Conservation (phyloP, 2,329 filamentous ascomycete genomes). For the Ceratocystis cacaofunesta region DNA sequence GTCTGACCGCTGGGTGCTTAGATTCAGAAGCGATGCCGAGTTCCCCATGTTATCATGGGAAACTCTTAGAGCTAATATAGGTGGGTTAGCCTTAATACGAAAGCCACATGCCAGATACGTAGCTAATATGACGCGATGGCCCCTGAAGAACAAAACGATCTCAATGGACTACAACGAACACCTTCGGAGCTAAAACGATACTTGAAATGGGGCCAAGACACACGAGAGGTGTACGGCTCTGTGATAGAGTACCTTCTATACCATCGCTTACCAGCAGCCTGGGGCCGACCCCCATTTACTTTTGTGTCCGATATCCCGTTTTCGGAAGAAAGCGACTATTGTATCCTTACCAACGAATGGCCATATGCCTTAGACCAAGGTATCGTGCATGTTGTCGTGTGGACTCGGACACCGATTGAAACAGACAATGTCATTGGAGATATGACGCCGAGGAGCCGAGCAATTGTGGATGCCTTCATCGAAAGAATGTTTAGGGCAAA, state of each 20-base stretch:
- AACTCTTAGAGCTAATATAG: constrained; percentile 8
- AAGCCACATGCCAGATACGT: not conserved
- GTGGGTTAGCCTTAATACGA: not conserved
- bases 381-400: constrained; percentile 74
- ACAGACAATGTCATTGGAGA: constrained; percentile 57
- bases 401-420: constrained; percentile 70
- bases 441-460: constrained; percentile 51
- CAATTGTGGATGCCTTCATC: constrained; percentile 54
- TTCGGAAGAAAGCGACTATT: constrained; percentile 41
- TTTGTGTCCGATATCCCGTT: constrained; percentile 38
- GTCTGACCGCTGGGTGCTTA: constrained; percentile 15
- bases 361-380: constrained; percentile 60
- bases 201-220: constrained; percentile 57
- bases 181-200: constrained; percentile 71
- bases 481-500: constrained; percentile 49
- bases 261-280: constrained; percentile 51
- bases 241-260: constrained; percentile 65
- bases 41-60: constrained; percentile 13
- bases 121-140: not conserved
- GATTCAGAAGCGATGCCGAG: constrained; percentile 12
- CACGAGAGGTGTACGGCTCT: constrained; percentile 59
- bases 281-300: constrained; percentile 47
- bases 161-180: constrained; percentile 61
- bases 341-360: constrained; percentile 81
- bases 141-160: constrained; percentile 37